phyloP scores from a whole-genome alignment of 2,329 filamentous ascomycete genomes.

The Beauveria varroae region DNA sequence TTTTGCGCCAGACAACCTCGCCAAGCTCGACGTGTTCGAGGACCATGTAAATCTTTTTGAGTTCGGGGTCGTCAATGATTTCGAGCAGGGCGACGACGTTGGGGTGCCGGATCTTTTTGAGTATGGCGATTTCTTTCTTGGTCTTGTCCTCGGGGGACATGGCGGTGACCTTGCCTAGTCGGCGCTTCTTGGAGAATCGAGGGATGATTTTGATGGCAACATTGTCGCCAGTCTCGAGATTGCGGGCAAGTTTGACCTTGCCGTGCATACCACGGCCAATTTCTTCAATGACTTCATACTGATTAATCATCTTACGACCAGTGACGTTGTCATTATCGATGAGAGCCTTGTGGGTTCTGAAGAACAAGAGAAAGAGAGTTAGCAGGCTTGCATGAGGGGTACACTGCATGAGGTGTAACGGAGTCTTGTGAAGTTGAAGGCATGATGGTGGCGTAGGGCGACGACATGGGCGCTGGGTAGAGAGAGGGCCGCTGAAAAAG shows the following conservation, averaged over 20 bases:
- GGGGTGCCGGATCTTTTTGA: conserved; percentile 97
- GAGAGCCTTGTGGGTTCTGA: conserved; percentile 78
- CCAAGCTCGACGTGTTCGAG: conserved; percentile 91
- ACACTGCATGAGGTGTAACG: conserved; percentile 7
- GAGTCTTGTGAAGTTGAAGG: background rate
- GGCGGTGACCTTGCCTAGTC: conserved; percentile 74
- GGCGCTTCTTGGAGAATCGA: conserved; percentile 85
- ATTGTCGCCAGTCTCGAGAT: conserved; percentile 64
- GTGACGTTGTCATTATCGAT: conserved; percentile 85
- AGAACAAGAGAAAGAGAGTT: conserved; percentile 3
- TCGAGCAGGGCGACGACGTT: conserved; percentile 94
- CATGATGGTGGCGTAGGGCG: background rate
- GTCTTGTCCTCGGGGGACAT: conserved; percentile 66
- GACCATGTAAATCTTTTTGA: conserved; percentile 97
- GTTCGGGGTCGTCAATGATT: conserved; percentile 92
- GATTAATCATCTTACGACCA: conserved; percentile 92
- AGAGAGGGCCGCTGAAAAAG: background rate
- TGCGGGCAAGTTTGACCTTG: conserved; percentile 91
- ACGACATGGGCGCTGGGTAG: conserved; percentile 2
- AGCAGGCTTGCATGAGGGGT: background rate
- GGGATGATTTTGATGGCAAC: conserved; percentile 99
- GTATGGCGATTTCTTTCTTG: conserved; percentile 92
- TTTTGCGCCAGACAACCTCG: conserved; percentile 89
- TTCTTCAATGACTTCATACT: conserved; percentile 95
- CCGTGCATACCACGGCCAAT: conserved; percentile 93